A percentile compares a stretch with the other conserved stretches of the same genome.
Evolutionary conservation across 192 early-diverging fungal species (phyloP).

Genomic region (Podila horticola): DNA sequence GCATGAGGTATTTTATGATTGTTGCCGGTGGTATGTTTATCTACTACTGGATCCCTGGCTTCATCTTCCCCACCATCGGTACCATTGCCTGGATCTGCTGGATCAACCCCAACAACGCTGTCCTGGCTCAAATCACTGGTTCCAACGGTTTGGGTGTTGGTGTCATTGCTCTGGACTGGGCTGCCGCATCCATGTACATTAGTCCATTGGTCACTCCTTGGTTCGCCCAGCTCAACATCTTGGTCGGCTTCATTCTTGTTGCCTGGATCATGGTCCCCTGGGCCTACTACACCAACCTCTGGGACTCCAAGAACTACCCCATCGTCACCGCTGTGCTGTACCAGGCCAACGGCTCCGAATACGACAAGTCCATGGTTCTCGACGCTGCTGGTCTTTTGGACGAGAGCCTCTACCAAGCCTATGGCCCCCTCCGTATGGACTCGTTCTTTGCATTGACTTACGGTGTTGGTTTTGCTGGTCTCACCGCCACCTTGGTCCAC

Average conservation of each 20-base stretch:
- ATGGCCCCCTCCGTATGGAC: slow-evolving; percentile 62
- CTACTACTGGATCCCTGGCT: slow-evolving; percentile 65
- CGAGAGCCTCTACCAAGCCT: slow-evolving; percentile 49
- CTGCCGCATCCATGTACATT: slow-evolving; percentile 51
- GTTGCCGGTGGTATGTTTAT: slow-evolving; percentile 55
- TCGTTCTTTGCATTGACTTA: slow-evolving; percentile 69
- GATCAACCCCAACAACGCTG: slow-evolving; percentile 45
- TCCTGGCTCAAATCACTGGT: slow-evolving; percentile 50
- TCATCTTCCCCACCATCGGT: slow-evolving; percentile 53
- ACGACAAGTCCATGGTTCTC: slow-evolving; percentile 43
- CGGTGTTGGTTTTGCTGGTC: slow-evolving; percentile 64
- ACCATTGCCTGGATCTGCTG: slow-evolving; percentile 58
- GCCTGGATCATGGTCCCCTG: slow-evolving; percentile 60
- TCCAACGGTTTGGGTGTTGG: slow-evolving; percentile 57
- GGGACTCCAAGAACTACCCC: slow-evolving; percentile 50
- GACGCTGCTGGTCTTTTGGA: slow-evolving; percentile 45
- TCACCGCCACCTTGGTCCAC: slow-evolving; percentile 70
- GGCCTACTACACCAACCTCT: slow-evolving; percentile 55
- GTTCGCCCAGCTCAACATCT: slow-evolving; percentile 55
- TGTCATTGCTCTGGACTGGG: slow-evolving; percentile 69
- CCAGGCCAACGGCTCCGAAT: slow-evolving; percentile 18
- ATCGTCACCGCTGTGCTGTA: slow-evolving; percentile 45
- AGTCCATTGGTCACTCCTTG: slow-evolving; percentile 47
- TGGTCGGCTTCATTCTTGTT: slow-evolving; percentile 54
- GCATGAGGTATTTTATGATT: slow-evolving; percentile 67